phyloP scores from a whole-genome alignment of 768 basidiomycete species.

The Lactarius psammicola region DNA sequence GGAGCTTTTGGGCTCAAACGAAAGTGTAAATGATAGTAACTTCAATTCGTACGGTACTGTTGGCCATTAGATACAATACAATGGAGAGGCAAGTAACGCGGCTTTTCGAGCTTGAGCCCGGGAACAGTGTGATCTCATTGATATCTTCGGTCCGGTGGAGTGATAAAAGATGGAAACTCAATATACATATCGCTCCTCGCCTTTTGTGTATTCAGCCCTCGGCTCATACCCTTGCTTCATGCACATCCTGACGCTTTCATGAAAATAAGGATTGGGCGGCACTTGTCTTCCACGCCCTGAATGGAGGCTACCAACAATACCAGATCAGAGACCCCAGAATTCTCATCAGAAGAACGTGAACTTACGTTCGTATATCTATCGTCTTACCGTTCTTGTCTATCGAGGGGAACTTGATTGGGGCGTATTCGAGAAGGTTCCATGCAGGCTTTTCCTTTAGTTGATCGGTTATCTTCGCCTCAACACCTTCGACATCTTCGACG shows the following conservation, averaged over 20 bases:
- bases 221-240: conserved; percentile 1
- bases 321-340: not conserved
- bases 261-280: not conserved
- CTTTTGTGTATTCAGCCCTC: not conserved
- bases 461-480: not conserved
- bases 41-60: not conserved
- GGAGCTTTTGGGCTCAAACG: no score
- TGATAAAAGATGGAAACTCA: not conserved
- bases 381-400: not conserved
- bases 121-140: not conserved
- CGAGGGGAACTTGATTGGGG: not conserved
- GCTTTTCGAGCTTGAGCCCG: not conserved
- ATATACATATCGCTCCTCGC: not conserved
- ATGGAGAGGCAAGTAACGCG: not conserved
- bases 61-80: not conserved
- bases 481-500: not conserved
- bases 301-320: not conserved
- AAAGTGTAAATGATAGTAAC: no score
- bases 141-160: not conserved
- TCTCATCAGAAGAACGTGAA: not conserved
- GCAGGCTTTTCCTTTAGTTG: not conserved
- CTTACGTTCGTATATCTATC: not conserved
- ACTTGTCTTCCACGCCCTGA: not conserved
- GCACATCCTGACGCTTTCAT: not conserved
- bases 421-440: not conserved